Percentiles rank a stretch among this genome's conserved stretches.
These are phyloP conservation scores for Ophiognomonia clavigignenti-juglandacearum DNA, from an alignment of 2,329 filamentous ascomycete species.

Conservation along the genomic window DNA sequence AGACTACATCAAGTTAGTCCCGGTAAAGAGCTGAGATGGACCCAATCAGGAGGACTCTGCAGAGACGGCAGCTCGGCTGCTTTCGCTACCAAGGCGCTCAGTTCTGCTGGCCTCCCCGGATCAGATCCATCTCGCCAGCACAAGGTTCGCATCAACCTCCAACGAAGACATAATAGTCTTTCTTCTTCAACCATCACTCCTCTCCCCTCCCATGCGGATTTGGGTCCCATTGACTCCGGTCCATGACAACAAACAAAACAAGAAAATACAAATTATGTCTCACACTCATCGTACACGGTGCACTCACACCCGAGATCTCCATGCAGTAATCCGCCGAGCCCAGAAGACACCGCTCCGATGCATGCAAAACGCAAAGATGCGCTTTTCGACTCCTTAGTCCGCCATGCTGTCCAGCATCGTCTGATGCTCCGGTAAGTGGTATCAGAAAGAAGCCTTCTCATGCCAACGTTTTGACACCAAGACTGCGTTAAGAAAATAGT, in stretches of 20 bases:
- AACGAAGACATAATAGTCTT: not conserved
- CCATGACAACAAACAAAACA: not conserved
- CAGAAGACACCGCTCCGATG: slow-evolving; percentile 16
- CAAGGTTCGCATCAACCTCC: not conserved
- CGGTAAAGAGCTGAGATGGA: slow-evolving; percentile 5
- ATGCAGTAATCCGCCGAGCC: slow-evolving; percentile 13
- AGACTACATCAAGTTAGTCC: slow-evolving; percentile 4
- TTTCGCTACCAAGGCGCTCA: slow-evolving; percentile 14
- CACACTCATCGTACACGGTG: slow-evolving; percentile 16
- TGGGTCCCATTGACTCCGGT: slow-evolving; percentile 2
- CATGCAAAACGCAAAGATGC: slow-evolving; percentile 15
- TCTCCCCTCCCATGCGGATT: not conserved
- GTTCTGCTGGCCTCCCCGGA: not conserved
- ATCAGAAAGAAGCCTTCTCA: slow-evolving; percentile 12
- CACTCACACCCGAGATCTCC: slow-evolving; percentile 9
- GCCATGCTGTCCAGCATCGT: not conserved
- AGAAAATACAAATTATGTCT: slow-evolving; percentile 8
- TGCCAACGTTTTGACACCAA: not conserved
- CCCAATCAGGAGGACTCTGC: not conserved
- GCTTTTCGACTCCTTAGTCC: slow-evolving; percentile 13
- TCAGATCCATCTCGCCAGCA: slow-evolving; percentile 2
- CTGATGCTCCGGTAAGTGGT: slow-evolving; percentile 8
- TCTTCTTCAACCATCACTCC: not conserved
- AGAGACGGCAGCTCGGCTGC: slow-evolving; percentile 11
- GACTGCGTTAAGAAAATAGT: slow-evolving; percentile 1